A percentile compares a stretch with the other conserved stretches of the same genome.
Conservation (phyloP, 140 eudicot genomes). For the Cichorium intybus region DNA sequence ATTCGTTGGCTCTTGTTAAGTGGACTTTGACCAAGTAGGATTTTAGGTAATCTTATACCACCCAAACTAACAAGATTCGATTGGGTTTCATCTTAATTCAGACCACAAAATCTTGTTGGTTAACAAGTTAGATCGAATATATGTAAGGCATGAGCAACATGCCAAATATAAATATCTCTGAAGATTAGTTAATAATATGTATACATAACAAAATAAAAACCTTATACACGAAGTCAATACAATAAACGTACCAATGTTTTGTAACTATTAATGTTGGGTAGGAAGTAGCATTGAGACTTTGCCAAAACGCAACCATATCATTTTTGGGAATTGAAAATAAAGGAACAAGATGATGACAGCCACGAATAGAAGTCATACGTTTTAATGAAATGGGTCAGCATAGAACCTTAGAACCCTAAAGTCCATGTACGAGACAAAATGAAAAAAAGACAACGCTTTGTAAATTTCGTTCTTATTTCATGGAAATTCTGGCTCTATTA, state of each 20-base stretch:
- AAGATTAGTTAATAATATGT: too few relatives aligned
- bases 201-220: background rate
- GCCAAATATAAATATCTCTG: too few relatives aligned
- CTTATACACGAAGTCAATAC: too few relatives aligned
- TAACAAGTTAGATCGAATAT: background rate
- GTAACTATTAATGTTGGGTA: too few relatives aligned
- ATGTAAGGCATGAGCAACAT: background rate
- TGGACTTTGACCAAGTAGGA: slow-evolving; percentile 15
- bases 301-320: too few relatives aligned
- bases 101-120: slow-evolving; percentile 5
- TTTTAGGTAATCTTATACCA: slow-evolving; percentile 7
- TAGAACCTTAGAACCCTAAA: background rate
- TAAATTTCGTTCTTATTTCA: background rate
- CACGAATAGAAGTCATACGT: background rate
- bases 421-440: background rate
- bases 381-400: too few relatives aligned
- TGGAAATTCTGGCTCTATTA: too few relatives aligned
- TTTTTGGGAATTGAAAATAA: too few relatives aligned
- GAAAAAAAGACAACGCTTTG: background rate
- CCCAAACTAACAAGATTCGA: slow-evolving; percentile 3
- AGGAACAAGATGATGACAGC: background rate
- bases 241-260: too few relatives aligned
- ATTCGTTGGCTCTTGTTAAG: slow-evolving; percentile 9
- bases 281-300: too few relatives aligned
- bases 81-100: background rate